Conservation (phyloP, 805 yeast species). For the Torulaspora microellipsoides region DNA sequence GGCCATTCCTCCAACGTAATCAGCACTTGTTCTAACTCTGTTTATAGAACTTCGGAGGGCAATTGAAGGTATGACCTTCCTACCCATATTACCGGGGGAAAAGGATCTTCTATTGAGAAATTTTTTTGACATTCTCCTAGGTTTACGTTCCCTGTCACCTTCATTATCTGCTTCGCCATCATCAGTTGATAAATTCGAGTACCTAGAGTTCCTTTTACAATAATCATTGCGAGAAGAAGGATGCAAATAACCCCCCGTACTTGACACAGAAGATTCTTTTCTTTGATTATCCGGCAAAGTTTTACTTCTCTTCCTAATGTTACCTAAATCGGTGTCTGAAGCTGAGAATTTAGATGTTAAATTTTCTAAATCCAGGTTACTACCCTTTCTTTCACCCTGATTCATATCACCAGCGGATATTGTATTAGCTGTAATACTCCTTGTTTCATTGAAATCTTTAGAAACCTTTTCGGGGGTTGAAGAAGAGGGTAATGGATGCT, state of each 20-base stretch:
- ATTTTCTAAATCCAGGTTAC: slow-evolving; percentile 13
- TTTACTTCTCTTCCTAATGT: slow-evolving; percentile 21
- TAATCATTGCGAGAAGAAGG: neutral
- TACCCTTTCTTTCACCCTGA: slow-evolving; percentile 12
- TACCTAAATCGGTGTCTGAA: slow-evolving; percentile 12
- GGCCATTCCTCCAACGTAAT: slow-evolving; percentile 1
- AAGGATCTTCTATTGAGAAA: slow-evolving; percentile 29
- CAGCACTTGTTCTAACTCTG: slow-evolving; percentile 13
- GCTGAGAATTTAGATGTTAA: slow-evolving; percentile 6
- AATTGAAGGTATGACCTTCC: slow-evolving; percentile 16
- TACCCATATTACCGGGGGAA: slow-evolving; percentile 25
- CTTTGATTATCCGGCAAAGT: slow-evolving; percentile 19
- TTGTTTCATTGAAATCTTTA: slow-evolving; percentile 6
- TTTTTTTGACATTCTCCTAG: slow-evolving; percentile 27
- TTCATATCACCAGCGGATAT: slow-evolving; percentile 7
- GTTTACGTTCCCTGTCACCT: slow-evolving; percentile 20
- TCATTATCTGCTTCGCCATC: slow-evolving; percentile 3
- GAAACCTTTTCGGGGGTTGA: slow-evolving; percentile 6
- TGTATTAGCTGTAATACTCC: slow-evolving; percentile 8
- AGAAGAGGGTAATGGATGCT: slow-evolving; percentile 1
- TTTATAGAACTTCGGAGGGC: slow-evolving; percentile 15
- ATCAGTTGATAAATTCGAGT: slow-evolving; percentile 4
- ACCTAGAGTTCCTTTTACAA: slow-evolving; percentile 3
- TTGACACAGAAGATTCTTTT: neutral
- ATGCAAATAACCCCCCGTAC: neutral